These are phyloP conservation scores for Ormosia semicastrata DNA, from an alignment of 306 rosid species.

Conservation along the genomic window DNA sequence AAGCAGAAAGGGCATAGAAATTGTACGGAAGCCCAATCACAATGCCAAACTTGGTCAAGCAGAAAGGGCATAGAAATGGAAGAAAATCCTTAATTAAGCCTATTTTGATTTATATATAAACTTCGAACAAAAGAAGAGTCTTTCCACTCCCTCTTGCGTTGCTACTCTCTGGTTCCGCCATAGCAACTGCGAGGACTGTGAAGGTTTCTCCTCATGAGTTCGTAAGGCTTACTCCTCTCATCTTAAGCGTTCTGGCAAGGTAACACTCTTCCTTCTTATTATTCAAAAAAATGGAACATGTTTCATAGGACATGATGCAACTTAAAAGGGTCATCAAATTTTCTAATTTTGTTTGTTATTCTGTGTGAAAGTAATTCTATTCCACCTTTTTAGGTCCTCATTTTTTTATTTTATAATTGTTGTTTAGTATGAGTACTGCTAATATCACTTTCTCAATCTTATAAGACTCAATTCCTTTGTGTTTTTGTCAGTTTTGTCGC, in stretches of 20 bases:
- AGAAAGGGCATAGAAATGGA: neutral
- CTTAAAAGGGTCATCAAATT: neutral
- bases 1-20: no score
- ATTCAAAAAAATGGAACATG: neutral
- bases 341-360: neutral
- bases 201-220: slow-evolving; percentile 10
- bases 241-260: slow-evolving; percentile 12
- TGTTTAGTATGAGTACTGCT: neutral
- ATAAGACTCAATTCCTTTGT: neutral
- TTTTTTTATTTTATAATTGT: neutral
- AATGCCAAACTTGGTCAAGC: neutral
- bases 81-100: neutral
- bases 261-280: neutral
- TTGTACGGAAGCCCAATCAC: neutral
- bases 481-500: neutral
- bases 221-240: neutral
- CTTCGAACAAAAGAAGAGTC: neutral
- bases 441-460: neutral
- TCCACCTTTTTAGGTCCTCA: neutral
- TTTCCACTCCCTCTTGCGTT: neutral
- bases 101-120: neutral
- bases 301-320: neutral
- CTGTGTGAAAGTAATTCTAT: neutral
- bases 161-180: neutral
- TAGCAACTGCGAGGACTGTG: neutral